These are phyloP conservation scores for Aspergillus pseudoterreus DNA, from an alignment of 2,329 filamentous ascomycete species.

Conservation along the genomic window DNA sequence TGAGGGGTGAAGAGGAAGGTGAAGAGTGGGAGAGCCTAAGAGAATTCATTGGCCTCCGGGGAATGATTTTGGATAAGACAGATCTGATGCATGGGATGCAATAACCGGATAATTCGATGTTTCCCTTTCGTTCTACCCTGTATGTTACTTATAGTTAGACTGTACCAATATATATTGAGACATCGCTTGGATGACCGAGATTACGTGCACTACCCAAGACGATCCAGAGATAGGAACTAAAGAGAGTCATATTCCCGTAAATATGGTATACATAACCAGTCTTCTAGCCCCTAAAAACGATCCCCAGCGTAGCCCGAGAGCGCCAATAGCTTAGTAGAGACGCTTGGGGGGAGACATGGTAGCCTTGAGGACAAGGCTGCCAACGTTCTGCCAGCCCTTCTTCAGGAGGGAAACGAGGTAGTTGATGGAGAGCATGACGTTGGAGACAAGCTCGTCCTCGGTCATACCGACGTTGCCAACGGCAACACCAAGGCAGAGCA, in stretches of 20 bases:
- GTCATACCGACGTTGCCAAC: conserved; percentile 98
- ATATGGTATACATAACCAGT: conserved; percentile 28
- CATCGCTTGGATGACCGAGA: too few relatives aligned
- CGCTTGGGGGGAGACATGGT: conserved; percentile 98
- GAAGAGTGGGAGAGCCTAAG: conserved; percentile 82
- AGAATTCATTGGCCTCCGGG: conserved; percentile 76
- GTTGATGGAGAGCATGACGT: conserved; percentile 99
- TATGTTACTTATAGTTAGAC: neutral
- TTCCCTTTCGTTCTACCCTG: neutral
- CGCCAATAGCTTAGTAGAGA: conserved; percentile 70
- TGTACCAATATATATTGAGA: neutral
- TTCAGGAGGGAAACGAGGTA: conserved; percentile 99
- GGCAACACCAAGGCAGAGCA: conserved; percentile 99
- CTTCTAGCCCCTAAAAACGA: conserved; percentile 18
- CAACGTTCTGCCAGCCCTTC: conserved; percentile 99
- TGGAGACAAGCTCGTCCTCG: conserved; percentile 90
- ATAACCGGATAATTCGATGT: conserved; percentile 33
- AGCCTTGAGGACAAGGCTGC: conserved; percentile 99
- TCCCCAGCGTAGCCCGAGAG: conserved; percentile 24
- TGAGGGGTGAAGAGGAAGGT: conserved; percentile 85
- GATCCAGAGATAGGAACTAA: conserved; percentile 21
- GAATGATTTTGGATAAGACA: conserved; percentile 86
- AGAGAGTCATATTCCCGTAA: conserved; percentile 31
- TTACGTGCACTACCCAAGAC: neutral
- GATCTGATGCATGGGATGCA: conserved; percentile 94